These are phyloP conservation scores for sorghum (Sorghum bicolor) DNA, from an alignment of 176 grass and related monocot genomes.

Conservation along the genomic window DNA sequence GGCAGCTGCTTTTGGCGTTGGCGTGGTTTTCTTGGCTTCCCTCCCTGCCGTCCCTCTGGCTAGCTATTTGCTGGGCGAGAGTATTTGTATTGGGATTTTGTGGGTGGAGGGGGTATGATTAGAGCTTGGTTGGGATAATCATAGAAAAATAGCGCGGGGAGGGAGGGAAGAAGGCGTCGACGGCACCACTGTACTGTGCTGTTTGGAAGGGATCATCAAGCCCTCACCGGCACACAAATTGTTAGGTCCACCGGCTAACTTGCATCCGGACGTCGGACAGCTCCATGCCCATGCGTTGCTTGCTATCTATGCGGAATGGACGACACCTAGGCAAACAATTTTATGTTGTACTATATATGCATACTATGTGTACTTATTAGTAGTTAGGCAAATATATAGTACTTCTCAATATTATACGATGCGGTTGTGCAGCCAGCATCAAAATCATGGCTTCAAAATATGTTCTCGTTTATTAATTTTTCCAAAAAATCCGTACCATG, in stretches of 20 bases:
- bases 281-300: not conserved
- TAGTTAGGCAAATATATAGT: not conserved
- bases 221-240: not conserved
- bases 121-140: constrained; percentile 50
- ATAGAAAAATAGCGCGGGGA: constrained; percentile 37
- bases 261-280: constrained; percentile 15
- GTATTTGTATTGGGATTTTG: constrained; percentile 52
- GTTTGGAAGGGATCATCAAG: constrained; percentile 39
- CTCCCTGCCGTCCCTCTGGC: not conserved
- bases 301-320: not conserved
- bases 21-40: not conserved
- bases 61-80: constrained; percentile 46
- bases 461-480: not conserved
- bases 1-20: constrained; percentile 42
- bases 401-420: not conserved
- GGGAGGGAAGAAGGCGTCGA: constrained; percentile 23
- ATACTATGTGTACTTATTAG: not conserved
- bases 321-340: not conserved
- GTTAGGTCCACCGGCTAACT: constrained; percentile 40
- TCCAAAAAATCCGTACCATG: not conserved
- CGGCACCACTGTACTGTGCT: constrained; percentile 42
- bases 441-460: not conserved
- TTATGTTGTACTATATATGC: not conserved
- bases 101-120: constrained; percentile 39
- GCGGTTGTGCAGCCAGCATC: not conserved